Percentiles rank a stretch among this genome's conserved stretches.
Evolutionary conservation across 176 grass and related monocot species (phyloP).

Genomic region (Raddia guianensis): DNA sequence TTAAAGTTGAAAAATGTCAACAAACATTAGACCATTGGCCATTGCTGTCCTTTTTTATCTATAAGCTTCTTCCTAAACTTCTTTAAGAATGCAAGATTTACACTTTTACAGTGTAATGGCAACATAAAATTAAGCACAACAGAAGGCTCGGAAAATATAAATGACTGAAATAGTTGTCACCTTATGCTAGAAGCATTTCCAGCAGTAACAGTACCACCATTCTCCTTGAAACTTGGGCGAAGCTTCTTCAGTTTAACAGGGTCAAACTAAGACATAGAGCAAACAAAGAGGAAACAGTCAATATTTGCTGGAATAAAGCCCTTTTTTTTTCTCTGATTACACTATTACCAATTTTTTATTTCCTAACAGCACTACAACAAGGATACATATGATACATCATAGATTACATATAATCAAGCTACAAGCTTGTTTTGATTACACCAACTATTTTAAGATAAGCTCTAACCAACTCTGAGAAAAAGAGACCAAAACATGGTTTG

Average conservation of each 20-base stretch:
- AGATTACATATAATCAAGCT: background rate
- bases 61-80: too few relatives aligned
- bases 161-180: conserved; percentile 36
- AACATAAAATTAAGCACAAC: background rate
- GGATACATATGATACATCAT: too few relatives aligned
- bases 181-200: conserved; percentile 97
- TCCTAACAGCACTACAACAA: too few relatives aligned
- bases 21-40: too few relatives aligned
- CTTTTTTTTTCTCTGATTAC: background rate
- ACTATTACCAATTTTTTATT: too few relatives aligned
- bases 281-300: background rate
- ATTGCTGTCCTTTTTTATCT: too few relatives aligned
- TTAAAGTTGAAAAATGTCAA: too few relatives aligned
- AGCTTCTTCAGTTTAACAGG: conserved; percentile 87
- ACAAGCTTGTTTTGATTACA: background rate
- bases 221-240: conserved; percentile 91
- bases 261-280: conserved; percentile 68
- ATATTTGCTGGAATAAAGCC: conserved; percentile 2
- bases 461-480: background rate
- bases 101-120: too few relatives aligned
- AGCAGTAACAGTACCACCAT: conserved; percentile 84
- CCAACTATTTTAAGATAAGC: background rate
- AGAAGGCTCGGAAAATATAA: conserved; percentile 14
- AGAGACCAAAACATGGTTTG: too few relatives aligned
- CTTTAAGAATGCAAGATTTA: background rate